Conservation (phyloP, 805 yeast species). For the Candida orba region DNA sequence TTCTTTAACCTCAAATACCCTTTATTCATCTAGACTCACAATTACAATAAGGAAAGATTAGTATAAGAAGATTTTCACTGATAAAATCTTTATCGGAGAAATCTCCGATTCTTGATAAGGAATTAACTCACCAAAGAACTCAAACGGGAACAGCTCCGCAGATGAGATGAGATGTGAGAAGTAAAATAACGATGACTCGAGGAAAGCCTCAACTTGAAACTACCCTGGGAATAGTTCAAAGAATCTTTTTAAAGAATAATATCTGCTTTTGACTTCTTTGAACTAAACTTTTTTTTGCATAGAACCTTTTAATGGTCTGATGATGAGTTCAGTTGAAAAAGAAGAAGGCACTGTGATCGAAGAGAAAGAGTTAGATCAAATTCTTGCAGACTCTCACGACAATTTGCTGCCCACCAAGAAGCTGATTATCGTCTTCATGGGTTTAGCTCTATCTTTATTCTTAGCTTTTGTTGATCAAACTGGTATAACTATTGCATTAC, state of each 20-base stretch:
- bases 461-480: constrained; percentile 9
- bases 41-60: too few relatives aligned
- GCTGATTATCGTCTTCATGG: constrained; percentile 3
- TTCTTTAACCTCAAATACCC: background rate
- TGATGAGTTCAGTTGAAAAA: constrained; percentile 1
- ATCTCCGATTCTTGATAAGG: too few relatives aligned
- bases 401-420: constrained; percentile 6
- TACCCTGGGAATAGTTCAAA: too few relatives aligned
- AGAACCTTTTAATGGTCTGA: background rate
- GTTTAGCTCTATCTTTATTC: constrained; percentile 5
- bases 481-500: constrained; percentile 12
- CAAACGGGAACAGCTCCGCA: background rate
- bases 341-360: background rate
- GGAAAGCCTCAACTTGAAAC: too few relatives aligned
- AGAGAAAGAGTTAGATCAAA: constrained; percentile 1
- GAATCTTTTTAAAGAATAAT: background rate
- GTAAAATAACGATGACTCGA: too few relatives aligned
- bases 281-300: background rate
- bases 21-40: too few relatives aligned
- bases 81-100: too few relatives aligned
- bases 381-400: constrained; percentile 27
- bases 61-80: too few relatives aligned
- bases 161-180: background rate
- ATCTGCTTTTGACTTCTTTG: background rate
- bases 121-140: too few relatives aligned